Evolutionary conservation across 768 basidiomycete genomes (phyloP), one percentile per base, ranked within the genome.

Genomic region (Auriculariales sp.): DNA sequence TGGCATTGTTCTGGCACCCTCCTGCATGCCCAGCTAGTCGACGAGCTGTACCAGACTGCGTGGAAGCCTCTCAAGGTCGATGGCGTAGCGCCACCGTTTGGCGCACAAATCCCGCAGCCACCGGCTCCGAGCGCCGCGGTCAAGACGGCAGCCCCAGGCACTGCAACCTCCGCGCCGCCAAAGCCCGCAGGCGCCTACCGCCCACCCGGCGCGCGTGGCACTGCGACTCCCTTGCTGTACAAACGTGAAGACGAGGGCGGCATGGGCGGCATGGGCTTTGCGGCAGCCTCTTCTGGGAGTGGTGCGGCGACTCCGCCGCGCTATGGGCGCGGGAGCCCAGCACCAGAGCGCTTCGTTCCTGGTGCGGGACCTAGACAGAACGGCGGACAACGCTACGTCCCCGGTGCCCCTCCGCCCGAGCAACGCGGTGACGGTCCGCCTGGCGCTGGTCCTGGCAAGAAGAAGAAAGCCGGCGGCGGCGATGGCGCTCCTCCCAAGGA

Each of bases 201-300:
- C 0, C 94, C 94, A 0, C 94, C 92, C 10, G 92, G 92, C 10
- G 91, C 92, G 1, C 75, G 94, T 4, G 94, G 94, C 0, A 73
- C 86, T 0, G 78, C 84, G 39, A 92, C 93, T 1, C 90, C 93
- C 1, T 72, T 80, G 2, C 85, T 86, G 30, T 98, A 83, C 70
- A 91, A 86, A 65, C 77, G 93, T 15, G 89, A 92, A 61, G 94
- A 95, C 54, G 90, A 94, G 58, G 87, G 86, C 32, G 87, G 83
- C 2, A 66, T n/a, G n/a, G n/a, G n/a, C n/a, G n/a, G n/a, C n/a
- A n/a, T n/a, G n/a, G n/a, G n/a, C n/a, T 70, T 2, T 72, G 79
- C 6, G 69, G 66, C 15, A 60, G 69, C 17, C 73, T 74, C 49
- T 66, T 68, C 19, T 58, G 63, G 48, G 61, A 61, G n/a, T 74